Evolutionary conservation across 139 green algal genomes (phyloP), one percentile per base, ranked within the genome.

Genomic region (Diplosphaera chodatii): DNA sequence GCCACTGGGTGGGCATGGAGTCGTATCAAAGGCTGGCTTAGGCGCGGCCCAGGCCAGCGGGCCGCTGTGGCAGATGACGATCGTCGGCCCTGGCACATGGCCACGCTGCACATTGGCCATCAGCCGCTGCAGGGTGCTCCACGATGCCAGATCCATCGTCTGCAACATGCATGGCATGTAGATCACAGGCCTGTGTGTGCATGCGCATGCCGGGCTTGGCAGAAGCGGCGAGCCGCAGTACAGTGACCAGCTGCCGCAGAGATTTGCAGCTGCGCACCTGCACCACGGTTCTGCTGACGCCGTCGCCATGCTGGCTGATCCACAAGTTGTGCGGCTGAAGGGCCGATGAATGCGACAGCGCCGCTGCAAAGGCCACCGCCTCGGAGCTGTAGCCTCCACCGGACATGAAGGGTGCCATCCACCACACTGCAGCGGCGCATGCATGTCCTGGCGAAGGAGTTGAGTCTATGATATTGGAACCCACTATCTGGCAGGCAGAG

Each of bases 1-100:
- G 28, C 69, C 48, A 5, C 40, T 22, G 5, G 86, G 86, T 0
- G 86, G 86, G 71, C 86, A 91, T 23, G 30, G 40, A 10, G 32
- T 37, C 8, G 77, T 83, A 33, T 69, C 10, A 32, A 69, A 83
- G 18, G 67, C 64, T 33, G 72, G 68, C 25, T 66, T 27, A 5
- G 77, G 77, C 29, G 74, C 48, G 1, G 73, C 37, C 77, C 77
- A 83, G 2, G 77, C 77, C 1, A 59, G 48, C 30, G 69, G 69
- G 4, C 41, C 69, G 34, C 55, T 68, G 69, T 74, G 69, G 56
- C 69, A 74, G 22, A 74, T 32, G 5, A 74, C 55, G 40, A 68
- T 56, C 25, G 59, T 32, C 28, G 15, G 25, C 59, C 27, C 59
- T 8, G 25, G 13, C 25, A 32, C 4, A n/a, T 4, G 25, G 2